Base-by-base conservation (phyloP, 2,329 filamentous ascomycete species). In the Remersonia thermophila region DNA sequence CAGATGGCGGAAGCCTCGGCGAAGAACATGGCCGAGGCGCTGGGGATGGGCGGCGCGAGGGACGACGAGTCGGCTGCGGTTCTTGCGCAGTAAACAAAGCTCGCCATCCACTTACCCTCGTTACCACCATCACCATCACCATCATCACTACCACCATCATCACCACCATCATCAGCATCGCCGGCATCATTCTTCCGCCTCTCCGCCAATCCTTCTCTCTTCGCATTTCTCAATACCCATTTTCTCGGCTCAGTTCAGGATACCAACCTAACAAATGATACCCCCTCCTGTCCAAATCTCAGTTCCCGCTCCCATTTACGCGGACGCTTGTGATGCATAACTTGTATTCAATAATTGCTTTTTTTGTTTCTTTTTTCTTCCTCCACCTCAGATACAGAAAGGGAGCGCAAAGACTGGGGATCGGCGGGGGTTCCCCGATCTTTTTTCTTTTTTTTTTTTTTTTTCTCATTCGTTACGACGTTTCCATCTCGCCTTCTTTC, bases 21-120 rank as follows among this genome's bases (percentile, higher is more conserved):
- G n/a, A n/a, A n/a, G n/a, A n/a, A n/a, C n/a, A n/a, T n/a, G n/a
- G n/a, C n/a, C n/a, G n/a, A n/a, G n/a, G n/a, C n/a, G n/a, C n/a
- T n/a, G n/a, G n/a, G n/a, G n/a, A n/a, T n/a, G n/a, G n/a, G n/a
- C n/a, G n/a, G n/a, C n/a, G n/a, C n/a, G n/a, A n/a, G n/a, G n/a
- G n/a, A n/a, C n/a, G n/a, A n/a, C 35, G 37, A 40, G 33, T 35
- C 33, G 7, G 16, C 32, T 2, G 36, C 27, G 18, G 30, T 37
- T 27, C 35, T 35, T 3, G 42, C 40, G 34, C 40, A 41, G 38
- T 46, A 10, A 27, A 30, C n/a, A 27, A 23, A 9, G 20, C 5
- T 23, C n/a, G 20, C 20, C 20, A 23, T 23, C 20, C n/a, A n/a
- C n/a, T n/a, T n/a, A n/a, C n/a, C n/a, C n/a, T n/a, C n/a, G n/a